Evolutionary conservation across 2,329 filamentous ascomycete species (phyloP), one percentile per base, ranked within the genome.

Genomic region (Tolypocladium cylindrosporum): DNA sequence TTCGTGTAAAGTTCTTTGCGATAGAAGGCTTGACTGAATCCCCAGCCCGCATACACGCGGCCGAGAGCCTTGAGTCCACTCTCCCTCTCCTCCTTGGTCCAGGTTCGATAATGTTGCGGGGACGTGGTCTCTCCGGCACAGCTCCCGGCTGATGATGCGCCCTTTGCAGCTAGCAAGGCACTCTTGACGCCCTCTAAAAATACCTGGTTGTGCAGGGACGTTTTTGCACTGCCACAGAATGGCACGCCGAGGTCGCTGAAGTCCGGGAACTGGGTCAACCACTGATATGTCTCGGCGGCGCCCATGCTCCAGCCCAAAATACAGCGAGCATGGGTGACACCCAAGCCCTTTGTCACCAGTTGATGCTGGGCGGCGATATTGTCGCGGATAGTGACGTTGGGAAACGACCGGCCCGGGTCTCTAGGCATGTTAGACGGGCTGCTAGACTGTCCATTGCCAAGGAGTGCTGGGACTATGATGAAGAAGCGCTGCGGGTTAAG

Each of bases 1-100:
- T 71, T 84, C 68, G 89, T 82, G 67, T 87, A 87, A n/a, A 90
- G 60, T 67, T 79, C 85, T 63, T 90, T 77, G 1, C 89, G 80
- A 65, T 93, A 93, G 66, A 92, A 93, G 0, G 87, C 80, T 65
- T 92, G 89, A 55, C 84, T 88, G 65, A 93, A 89, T 0, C 90
- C 89, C 89, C 85, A 94, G 0, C 89, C 89, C 1, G 89, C 88
- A 70, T 94, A 94, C 0, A 85, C 89, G 51, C 88, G 79, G 0
- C 81, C 88, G 58, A 93, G 81, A 0, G 89, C 89, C 65, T 87
- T 91, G 45, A 93, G 67, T 58, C 78, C 67, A 36, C 66, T 54
- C 62, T 65, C 37, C 65, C 72, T 66, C 64, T 73, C 65, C 75
- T 63, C 75, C 70, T 74, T 85, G 4, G 67, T 66, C 72, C 72